phyloP scores from a whole-genome alignment of 148 eudicot genomes.

The Bassia scoparia region DNA sequence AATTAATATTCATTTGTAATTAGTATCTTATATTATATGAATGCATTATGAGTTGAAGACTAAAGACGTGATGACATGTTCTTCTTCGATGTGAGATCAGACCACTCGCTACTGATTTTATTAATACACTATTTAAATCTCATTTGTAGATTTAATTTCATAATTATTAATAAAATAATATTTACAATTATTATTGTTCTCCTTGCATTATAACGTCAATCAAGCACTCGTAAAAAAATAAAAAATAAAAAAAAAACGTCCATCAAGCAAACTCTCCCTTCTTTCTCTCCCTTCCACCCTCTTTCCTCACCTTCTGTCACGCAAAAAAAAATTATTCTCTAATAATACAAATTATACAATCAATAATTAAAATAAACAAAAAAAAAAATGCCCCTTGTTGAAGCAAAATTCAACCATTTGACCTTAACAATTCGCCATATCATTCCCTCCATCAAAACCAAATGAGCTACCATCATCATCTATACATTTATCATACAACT shows the following conservation, averaged over 20 bases:
- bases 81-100: background rate
- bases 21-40: background rate
- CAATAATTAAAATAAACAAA: background rate
- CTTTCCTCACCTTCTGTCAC: background rate
- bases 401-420: slow-evolving; percentile 6
- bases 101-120: background rate
- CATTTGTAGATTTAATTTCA: background rate
- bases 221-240: too few relatives aligned
- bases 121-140: background rate
- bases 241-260: too few relatives aligned
- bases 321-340: slow-evolving; percentile 1
- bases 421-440: background rate
- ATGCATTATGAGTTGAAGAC: background rate
- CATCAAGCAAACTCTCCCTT: background rate
- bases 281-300: slow-evolving; percentile 17
- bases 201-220: background rate
- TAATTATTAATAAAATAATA: background rate
- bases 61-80: slow-evolving; percentile 22
- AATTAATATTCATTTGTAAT: background rate
- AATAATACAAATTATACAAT: too few relatives aligned
- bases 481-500: background rate
- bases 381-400: background rate
- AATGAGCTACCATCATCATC: background rate
- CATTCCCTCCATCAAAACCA: background rate
- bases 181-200: background rate